phyloP scores from a whole-genome alignment of 306 rosid genomes.

The Gastrolobium villosum region DNA sequence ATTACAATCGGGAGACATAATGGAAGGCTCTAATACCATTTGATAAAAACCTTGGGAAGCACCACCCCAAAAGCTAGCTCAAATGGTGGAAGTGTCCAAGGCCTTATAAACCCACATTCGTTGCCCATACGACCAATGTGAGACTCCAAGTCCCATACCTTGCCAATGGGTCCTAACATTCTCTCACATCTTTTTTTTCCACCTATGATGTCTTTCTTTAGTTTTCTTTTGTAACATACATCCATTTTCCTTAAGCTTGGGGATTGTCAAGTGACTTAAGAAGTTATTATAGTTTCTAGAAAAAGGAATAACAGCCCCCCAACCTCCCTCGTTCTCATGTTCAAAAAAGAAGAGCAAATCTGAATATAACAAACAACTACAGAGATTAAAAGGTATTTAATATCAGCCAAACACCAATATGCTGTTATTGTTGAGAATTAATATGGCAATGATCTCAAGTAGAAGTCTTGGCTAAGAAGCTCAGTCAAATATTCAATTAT shows the following conservation, averaged over 20 bases:
- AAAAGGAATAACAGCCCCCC: neutral
- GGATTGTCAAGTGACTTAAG: slow-evolving; percentile 10
- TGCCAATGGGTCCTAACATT: too few species aligned
- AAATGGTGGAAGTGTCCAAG: too few species aligned
- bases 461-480: neutral
- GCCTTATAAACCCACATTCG: too few species aligned
- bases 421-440: neutral
- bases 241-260: neutral
- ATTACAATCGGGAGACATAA: too few species aligned
- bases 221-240: neutral
- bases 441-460: neutral
- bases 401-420: neutral
- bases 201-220: neutral
- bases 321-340: neutral
- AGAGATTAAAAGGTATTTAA: neutral
- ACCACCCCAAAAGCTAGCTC: too few species aligned
- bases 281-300: too few species aligned
- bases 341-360: neutral
- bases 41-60: too few species aligned
- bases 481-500: neutral
- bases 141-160: too few species aligned
- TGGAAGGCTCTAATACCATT: too few species aligned
- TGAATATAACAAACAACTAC: neutral
- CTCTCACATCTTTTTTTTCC: neutral
- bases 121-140: too few species aligned